Evolutionary conservation across 1,284 basidiomycete species (phyloP).

Genomic region (Polyporus tsugae): DNA sequence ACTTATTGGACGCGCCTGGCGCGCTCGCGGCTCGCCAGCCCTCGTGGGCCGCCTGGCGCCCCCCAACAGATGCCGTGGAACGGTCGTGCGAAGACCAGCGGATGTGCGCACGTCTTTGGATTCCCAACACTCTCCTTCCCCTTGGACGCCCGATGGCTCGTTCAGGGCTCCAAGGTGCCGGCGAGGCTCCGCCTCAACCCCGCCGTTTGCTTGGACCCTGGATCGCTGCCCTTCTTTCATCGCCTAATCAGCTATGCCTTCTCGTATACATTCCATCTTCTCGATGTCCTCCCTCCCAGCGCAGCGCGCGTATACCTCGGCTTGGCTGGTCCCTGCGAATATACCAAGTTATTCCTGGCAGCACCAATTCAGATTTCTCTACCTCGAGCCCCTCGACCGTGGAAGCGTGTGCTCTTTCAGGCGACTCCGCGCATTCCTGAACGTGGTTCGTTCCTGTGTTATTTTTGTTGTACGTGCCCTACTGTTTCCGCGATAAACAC

Average conservation of each 20-base stretch:
- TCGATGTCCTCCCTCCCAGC: neutral
- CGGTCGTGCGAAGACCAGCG: neutral
- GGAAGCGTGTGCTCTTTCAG: neutral
- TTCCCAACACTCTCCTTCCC: neutral
- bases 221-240: slow-evolving; percentile 3
- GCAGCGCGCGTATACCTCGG: neutral
- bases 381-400: neutral
- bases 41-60: neutral
- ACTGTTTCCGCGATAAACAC: neutral
- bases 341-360: neutral
- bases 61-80: neutral
- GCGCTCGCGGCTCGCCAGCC: slow-evolving; percentile 3
- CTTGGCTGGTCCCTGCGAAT: neutral
- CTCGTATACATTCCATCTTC: neutral
- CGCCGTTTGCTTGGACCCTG: neutral
- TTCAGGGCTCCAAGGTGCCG: neutral
- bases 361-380: neutral
- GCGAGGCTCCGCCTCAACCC: neutral
- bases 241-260: neutral
- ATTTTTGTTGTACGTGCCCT: neutral
- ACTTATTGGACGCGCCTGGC: slow-evolving; percentile 2
- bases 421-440: neutral
- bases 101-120: neutral
- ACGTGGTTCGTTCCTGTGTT: neutral
- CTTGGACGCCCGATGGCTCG: neutral